Base-by-base conservation (phyloP, 805 yeast genomes). In the Ogataea neopini region DNA sequence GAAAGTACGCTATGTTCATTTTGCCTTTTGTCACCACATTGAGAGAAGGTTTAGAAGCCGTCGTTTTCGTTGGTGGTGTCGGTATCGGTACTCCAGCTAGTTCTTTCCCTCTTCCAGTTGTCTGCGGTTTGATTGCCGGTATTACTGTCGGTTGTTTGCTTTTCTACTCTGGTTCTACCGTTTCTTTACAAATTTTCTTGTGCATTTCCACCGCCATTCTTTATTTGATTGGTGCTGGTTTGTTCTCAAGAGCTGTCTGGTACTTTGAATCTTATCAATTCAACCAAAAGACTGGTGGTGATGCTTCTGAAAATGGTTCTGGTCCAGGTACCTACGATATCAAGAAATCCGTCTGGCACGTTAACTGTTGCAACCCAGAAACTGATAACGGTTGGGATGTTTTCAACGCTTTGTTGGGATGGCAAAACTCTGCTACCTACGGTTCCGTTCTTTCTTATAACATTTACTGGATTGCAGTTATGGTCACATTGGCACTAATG, bases 31-130 rank as follows among this genome's bases (percentile, higher is more conserved):
- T 92, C 64, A 92, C 99, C 25, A 85, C 88, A 54, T 76, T 92
- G 54, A 85, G 99, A 80, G 99, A 92, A 77, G 99, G 99, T 70
- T 76, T 91, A 57, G 97, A 91, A 76, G 96, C 96, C 36, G 91
- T 91, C 50, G 96, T 91, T 38, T 91, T 91, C 62, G 94, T 91
- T 48, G 97, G 97, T 45, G 97, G 97, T 72, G 96, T 94, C 40
- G 95, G 96, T 66, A 75, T 89, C 51, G 66, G 68, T 50, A 52
- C 67, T 8, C 71, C 76, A 34, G 70, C 74, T 13, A 60, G 63
- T 14, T 80, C 96, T 6, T 91, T 88, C 79, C 98, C 98, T 49
- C 72, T 92, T 54, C 96, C 98, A n/a, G 97, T 92, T 41, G 73
- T 92, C 51, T 72, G 83, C 59, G 99, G 98, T 59, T 73, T 92